A percentile compares a stretch with the other conserved stretches of the same genome.
These are phyloP conservation scores for Poronia punctata DNA, from an alignment of 495 filamentous ascomycete species.

Conservation along the genomic window DNA sequence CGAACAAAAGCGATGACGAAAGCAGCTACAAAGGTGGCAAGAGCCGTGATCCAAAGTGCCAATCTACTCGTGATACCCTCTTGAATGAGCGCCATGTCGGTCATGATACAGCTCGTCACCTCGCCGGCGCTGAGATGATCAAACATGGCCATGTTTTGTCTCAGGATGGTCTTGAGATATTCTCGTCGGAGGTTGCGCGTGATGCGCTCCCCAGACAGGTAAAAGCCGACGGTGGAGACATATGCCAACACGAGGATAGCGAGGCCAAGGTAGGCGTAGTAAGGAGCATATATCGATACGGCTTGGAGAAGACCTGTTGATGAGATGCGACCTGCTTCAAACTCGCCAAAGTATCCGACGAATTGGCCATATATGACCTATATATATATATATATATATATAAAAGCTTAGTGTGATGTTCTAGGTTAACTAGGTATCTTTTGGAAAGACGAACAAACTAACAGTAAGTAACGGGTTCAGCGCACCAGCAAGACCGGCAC, in stretches of 20 bases:
- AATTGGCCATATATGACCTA: constrained; percentile 1
- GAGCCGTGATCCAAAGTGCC: constrained; percentile 56
- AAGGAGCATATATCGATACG: constrained; percentile 15
- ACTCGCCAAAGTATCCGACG: neutral
- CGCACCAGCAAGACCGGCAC: too few species aligned
- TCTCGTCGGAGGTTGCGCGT: constrained; percentile 25
- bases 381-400: too few species aligned
- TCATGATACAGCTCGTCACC: constrained; percentile 35
- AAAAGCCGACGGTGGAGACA: constrained; percentile 21
- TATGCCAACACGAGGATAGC: constrained; percentile 34
- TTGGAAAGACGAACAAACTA: too few species aligned
- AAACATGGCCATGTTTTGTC: constrained; percentile 35
- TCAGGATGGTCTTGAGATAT: constrained; percentile 32
- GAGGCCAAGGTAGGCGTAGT: constrained; percentile 39
- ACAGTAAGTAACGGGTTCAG: too few species aligned
- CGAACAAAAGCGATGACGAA: constrained; percentile 70
- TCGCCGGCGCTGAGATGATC: constrained; percentile 29
- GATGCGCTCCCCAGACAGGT: constrained; percentile 26
- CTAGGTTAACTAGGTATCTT: too few species aligned
- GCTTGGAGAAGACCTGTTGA: neutral
- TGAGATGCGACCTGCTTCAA: neutral
- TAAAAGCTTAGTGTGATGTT: too few species aligned
- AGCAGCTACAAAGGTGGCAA: constrained; percentile 64
- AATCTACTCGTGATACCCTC: constrained; percentile 73
- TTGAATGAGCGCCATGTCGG: constrained; percentile 48